phyloP scores from a whole-genome alignment of 805 yeast species.

The Yueomyces sinensis region DNA sequence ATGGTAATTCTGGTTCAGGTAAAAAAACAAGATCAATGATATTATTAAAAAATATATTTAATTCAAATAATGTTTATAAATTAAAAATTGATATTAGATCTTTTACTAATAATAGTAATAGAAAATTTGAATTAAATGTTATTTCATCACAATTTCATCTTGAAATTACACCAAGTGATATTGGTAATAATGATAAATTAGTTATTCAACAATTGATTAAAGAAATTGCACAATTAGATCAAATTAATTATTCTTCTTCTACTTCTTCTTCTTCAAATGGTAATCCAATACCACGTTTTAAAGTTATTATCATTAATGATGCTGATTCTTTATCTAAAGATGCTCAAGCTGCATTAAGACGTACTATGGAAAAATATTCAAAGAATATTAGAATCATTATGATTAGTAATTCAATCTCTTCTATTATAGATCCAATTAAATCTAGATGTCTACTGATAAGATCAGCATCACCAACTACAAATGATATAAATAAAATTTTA shows the following conservation, averaged over 20 bases:
- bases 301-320: constrained; percentile 78
- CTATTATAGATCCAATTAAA: constrained; percentile 85
- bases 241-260: constrained; percentile 60
- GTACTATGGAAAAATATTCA: constrained; percentile 94
- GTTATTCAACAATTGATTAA: constrained; percentile 90
- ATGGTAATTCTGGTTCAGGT: constrained; percentile 97
- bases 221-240: constrained; percentile 91
- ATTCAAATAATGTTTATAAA: constrained; percentile 67
- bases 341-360: constrained; percentile 89
- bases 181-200: constrained; percentile 90
- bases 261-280: not conserved
- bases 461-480: constrained; percentile 62
- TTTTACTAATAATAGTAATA: constrained; percentile 56
- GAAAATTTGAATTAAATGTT: constrained; percentile 82
- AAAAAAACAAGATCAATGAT: constrained; percentile 88
- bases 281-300: constrained; percentile 42
- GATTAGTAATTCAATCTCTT: constrained; percentile 81
- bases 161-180: constrained; percentile 93
- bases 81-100: constrained; percentile 84
- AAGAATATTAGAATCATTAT: constrained; percentile 72
- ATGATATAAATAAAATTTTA: constrained; percentile 48
- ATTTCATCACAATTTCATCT: constrained; percentile 85
- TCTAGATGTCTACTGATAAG: constrained; percentile 86
- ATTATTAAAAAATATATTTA: constrained; percentile 66
- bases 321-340: constrained; percentile 84